Evolutionary conservation across 106 monocot species (phyloP).

Genomic region (Narthecium ossifragum): DNA sequence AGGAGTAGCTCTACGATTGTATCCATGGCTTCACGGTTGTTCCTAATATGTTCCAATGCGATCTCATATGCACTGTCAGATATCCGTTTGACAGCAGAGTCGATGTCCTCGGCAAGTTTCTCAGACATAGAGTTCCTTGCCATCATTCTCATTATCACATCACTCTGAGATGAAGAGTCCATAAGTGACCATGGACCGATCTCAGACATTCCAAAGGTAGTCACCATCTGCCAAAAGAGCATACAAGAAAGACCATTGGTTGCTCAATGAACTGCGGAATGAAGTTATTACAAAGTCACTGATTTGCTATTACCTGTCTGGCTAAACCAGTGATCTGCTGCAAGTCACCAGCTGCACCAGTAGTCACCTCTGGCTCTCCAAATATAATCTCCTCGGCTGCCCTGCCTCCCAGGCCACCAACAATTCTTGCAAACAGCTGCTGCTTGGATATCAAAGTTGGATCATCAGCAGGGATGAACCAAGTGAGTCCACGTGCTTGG

Average conservation of each 20-base stretch:
- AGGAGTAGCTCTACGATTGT: constrained; percentile 89
- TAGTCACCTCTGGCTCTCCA: constrained; percentile 96
- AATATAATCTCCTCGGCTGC: constrained; percentile 98
- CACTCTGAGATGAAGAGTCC: constrained; percentile 65
- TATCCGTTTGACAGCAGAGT: constrained; percentile 68
- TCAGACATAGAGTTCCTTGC: constrained; percentile 97
- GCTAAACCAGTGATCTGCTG: constrained; percentile 94
- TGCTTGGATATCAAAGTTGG: constrained; percentile 94
- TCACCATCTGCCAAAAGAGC: constrained; percentile 68
- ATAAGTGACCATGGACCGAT: constrained; percentile 96
- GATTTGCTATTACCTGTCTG: constrained; percentile 58
- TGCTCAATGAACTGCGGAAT: neutral
- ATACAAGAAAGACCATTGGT: neutral
- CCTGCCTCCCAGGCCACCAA: constrained; percentile 95
- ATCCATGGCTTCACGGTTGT: constrained; percentile 93
- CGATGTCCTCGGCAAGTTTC: constrained; percentile 92
- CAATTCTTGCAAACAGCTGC: constrained; percentile 90
- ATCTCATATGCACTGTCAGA: constrained; percentile 85
- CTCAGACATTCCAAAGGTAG: constrained; percentile 91
- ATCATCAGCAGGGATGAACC: constrained; percentile 94
- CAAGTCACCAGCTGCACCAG: constrained; percentile 95
- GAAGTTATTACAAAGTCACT: neutral
- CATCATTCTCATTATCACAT: constrained; percentile 99
- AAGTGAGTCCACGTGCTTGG: constrained; percentile 88
- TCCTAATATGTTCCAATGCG: constrained; percentile 73